phyloP scores from a whole-genome alignment of 2,329 filamentous ascomycete species.

The Sporothrix luriei region DNA sequence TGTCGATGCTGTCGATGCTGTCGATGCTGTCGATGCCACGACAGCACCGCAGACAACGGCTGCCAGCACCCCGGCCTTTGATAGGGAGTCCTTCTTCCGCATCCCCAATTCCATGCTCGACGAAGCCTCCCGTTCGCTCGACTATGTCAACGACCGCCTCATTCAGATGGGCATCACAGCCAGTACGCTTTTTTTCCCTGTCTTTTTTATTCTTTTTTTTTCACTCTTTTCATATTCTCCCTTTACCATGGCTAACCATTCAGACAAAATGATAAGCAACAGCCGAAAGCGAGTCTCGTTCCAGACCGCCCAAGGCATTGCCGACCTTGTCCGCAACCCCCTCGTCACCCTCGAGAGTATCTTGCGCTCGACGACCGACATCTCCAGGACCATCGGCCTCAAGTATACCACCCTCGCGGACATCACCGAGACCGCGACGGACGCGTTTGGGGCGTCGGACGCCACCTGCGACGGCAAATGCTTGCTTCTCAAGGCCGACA shows the following conservation, averaged over 20 bases:
- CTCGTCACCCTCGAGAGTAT: background rate
- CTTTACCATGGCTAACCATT: background rate
- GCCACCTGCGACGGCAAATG: slow-evolving; percentile 25
- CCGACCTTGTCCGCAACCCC: background rate
- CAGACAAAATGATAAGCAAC: background rate
- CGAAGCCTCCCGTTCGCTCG: slow-evolving; percentile 19
- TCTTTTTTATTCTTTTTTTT: background rate
- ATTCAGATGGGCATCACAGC: background rate
- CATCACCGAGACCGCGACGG: background rate
- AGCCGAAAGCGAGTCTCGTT: background rate
- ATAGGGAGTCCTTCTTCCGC: background rate
- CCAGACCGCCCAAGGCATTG: background rate
- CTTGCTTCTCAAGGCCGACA: slow-evolving; percentile 28
- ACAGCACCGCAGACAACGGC: background rate
- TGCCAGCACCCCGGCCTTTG: background rate
- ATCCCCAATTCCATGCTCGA: slow-evolving; percentile 21
- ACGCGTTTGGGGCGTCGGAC: background rate
- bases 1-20: background rate
- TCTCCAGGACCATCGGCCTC: background rate
- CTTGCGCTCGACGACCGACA: background rate
- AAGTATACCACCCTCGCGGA: slow-evolving; percentile 19
- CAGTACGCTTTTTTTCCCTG: background rate
- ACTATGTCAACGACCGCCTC: slow-evolving; percentile 7
- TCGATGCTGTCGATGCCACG: background rate
- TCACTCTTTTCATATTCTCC: too few species aligned